Conservation (phyloP, 2,329 filamentous ascomycete species). For the Fusarium nisikadoi region DNA sequence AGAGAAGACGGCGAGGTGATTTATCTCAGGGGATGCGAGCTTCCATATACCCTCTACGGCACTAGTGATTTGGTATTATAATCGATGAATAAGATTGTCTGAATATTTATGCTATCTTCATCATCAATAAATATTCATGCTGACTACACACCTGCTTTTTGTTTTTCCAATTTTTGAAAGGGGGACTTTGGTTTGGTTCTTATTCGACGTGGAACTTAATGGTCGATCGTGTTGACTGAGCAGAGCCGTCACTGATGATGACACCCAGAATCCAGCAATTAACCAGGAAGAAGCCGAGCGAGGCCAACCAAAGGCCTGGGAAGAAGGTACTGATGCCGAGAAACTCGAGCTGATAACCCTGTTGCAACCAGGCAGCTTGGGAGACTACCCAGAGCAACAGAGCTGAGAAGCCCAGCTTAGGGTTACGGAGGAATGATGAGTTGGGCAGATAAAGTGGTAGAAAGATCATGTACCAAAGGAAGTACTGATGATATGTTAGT, state of each 20-base stretch:
- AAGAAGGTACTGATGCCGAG: conserved; percentile 85
- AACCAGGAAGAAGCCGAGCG: conserved; percentile 81
- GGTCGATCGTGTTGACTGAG: not conserved
- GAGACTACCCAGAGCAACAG: conserved; percentile 77
- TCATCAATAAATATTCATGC: not conserved
- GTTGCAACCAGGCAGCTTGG: conserved; percentile 81
- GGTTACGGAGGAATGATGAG: conserved; percentile 75
- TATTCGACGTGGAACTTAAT: conserved; percentile 42
- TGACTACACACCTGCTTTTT: not conserved
- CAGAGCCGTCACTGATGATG: conserved; percentile 73
- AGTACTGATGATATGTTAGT: conserved; percentile 73
- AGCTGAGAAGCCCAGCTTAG: conserved; percentile 71
- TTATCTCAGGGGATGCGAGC: conserved; percentile 14
- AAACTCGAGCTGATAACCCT: conserved; percentile 81
- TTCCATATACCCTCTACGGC: conserved; percentile 41
- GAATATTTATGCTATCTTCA: not conserved
- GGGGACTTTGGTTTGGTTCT: not conserved
- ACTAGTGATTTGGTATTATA: conserved; percentile 26
- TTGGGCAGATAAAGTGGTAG: conserved; percentile 88
- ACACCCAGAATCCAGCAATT: conserved; percentile 90
- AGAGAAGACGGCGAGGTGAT: conserved; percentile 12
- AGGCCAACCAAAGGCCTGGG: conserved; percentile 82
- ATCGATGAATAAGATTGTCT: conserved; percentile 24
- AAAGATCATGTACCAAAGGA: conserved; percentile 97
- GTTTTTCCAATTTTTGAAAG: not conserved